phyloP scores from a whole-genome alignment of 2,329 filamentous ascomycete species.

The Seiridium unicorne region DNA sequence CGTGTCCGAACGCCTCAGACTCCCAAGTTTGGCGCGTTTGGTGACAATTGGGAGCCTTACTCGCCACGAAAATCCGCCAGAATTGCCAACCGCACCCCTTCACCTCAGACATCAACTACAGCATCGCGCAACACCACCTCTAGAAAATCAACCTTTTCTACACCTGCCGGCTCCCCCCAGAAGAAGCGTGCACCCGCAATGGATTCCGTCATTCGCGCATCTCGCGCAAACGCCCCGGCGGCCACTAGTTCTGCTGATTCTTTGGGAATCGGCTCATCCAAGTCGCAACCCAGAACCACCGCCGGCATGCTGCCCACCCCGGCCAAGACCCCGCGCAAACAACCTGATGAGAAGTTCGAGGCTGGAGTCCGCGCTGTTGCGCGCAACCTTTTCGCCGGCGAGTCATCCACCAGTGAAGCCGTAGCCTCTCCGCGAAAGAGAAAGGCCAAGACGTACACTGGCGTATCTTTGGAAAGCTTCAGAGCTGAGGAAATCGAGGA shows the following conservation, averaged over 20 bases:
- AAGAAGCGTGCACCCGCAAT: slow-evolving; percentile 50
- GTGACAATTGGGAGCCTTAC: slow-evolving; percentile 71
- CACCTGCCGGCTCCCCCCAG: slow-evolving; percentile 44
- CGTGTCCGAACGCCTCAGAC: slow-evolving; percentile 65
- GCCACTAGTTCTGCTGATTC: slow-evolving; percentile 40
- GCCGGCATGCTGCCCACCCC: slow-evolving; percentile 71
- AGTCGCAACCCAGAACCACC: slow-evolving; percentile 22
- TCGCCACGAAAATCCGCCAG: slow-evolving; percentile 68
- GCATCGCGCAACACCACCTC: slow-evolving; percentile 24
- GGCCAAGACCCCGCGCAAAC: slow-evolving; percentile 72
- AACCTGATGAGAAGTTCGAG: slow-evolving; percentile 47
- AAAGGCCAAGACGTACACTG: slow-evolving; percentile 55
- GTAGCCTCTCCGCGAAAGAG: slow-evolving; percentile 60
- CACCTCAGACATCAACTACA: slow-evolving; percentile 35
- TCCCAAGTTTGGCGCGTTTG: slow-evolving; percentile 60
- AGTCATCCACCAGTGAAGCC: slow-evolving; percentile 43
- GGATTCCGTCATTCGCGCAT: slow-evolving; percentile 46
- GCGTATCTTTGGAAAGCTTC: slow-evolving; percentile 57
- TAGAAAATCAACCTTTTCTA: slow-evolving; percentile 31
- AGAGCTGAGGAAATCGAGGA: slow-evolving; percentile 53
- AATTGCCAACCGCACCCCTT: slow-evolving; percentile 61
- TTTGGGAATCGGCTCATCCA: slow-evolving; percentile 31
- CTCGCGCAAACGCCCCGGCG: slow-evolving; percentile 37
- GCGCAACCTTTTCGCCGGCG: slow-evolving; percentile 60
- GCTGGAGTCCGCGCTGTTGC: slow-evolving; percentile 54